Evolutionary conservation across 208 protist species (phyloP), one percentile per base, ranked within the genome.

Genomic region (Trypanosoma avium): DNA sequence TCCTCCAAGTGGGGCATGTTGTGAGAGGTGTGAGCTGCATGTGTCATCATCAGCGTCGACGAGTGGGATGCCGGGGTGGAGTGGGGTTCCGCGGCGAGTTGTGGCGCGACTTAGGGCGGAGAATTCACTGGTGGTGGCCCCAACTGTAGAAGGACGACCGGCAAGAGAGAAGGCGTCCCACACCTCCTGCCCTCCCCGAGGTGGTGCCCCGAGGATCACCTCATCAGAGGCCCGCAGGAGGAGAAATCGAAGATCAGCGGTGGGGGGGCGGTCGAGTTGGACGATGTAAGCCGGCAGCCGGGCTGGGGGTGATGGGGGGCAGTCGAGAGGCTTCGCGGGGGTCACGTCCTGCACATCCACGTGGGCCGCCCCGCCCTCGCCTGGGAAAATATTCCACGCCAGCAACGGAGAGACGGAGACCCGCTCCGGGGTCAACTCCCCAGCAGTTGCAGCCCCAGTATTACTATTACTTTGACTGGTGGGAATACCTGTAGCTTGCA

Each of bases 161-260:
- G 27, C 40, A 10, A 17, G 5, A 27, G 19, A 19, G 4, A 36
- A 5, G 1, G 33, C 4, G 2, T 61, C 56, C 29, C 49, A 26
- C 36, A 32, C 32, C 8, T 56, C 49, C 47, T 17, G 24, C 43
- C 45, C 22, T 21, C 57, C 33, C 42, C 17, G 7, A 12, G 50
- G 8, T 13, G 50, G 27, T 21, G 33, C 3, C 8, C 33, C 50
- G 15, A 19, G 24, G 19, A 38, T 12, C 6, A 58, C 49, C 13
- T 49, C 66, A 10, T 33, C 47, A 19, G 66, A 56, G 24, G 49
- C 57, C 35, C 66, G 66, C 48, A 72, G 49, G 17, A 58, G 58
- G 36, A 72, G 42, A 38, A 62, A 60, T 21, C 66, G 58, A 27
- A 72, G 17, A 21, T 72, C 66, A 3, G 49, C 66, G 13, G 64